These are phyloP conservation scores for Dictyostelium brefeldianum DNA, from an alignment of 78 protist genomes.

Conservation along the genomic window DNA sequence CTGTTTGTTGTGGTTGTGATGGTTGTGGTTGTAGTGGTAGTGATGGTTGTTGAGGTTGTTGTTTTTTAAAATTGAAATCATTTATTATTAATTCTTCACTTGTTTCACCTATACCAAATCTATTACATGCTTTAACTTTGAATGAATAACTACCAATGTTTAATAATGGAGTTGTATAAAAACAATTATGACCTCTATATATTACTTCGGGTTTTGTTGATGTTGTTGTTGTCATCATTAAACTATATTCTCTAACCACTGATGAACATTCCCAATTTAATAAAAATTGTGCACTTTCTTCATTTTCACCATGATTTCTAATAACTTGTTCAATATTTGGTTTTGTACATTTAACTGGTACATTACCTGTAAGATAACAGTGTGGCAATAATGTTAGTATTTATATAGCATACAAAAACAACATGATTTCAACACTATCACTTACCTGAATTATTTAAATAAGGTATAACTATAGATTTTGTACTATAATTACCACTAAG, in stretches of 20 bases:
- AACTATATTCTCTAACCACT: conserved; percentile 44
- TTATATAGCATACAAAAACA: too few relatives aligned
- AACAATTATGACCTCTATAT: conserved; percentile 60
- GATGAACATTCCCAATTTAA: conserved; percentile 59
- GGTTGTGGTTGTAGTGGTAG: not conserved
- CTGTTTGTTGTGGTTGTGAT: not conserved
- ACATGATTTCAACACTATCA: not conserved
- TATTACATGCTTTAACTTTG: conserved; percentile 51
- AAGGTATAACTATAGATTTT: conserved; percentile 28
- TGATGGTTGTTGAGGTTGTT: not conserved
- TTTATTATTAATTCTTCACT: conserved; percentile 29
- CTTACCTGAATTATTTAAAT: conserved; percentile 9
- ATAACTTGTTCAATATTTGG: conserved; percentile 43
- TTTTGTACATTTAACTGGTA: conserved; percentile 65
- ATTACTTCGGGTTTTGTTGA: not conserved
- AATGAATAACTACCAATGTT: conserved; percentile 10
- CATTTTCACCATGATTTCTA: not conserved
- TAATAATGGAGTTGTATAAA: conserved; percentile 34
- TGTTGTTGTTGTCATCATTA: conserved; percentile 4
- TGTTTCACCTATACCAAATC: conserved; percentile 63
- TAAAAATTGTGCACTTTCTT: conserved; percentile 18
- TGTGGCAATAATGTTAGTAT: not conserved
- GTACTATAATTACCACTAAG: conserved; percentile 6
- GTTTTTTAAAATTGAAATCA: not conserved
- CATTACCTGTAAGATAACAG: conserved; percentile 55